These are phyloP conservation scores for Boeremia lycopersici DNA, from an alignment of 2,329 filamentous ascomycete species.

Conservation along the genomic window DNA sequence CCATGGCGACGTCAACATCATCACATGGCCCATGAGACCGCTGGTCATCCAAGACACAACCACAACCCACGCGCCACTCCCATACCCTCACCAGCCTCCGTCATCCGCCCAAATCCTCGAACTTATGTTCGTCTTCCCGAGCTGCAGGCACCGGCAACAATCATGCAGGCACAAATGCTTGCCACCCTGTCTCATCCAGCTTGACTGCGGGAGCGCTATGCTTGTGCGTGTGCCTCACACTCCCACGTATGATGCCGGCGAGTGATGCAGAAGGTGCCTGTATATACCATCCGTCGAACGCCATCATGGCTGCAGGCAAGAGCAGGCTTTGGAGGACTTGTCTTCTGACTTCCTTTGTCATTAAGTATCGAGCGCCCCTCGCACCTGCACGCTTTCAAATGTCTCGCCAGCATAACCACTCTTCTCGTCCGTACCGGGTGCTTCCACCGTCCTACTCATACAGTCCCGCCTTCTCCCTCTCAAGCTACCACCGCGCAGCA, in stretches of 20 bases:
- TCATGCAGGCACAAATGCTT: constrained; percentile 35
- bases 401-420: constrained; percentile 25
- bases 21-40: constrained; percentile 35
- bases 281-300: constrained; percentile 26
- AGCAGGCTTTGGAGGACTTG: constrained; percentile 16
- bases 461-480: constrained; percentile 23
- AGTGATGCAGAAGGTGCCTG: constrained; percentile 24
- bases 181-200: constrained; percentile 32
- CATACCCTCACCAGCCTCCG: constrained; percentile 33
- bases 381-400: constrained; percentile 22
- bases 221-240: constrained; percentile 6
- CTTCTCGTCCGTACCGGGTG: constrained; percentile 21
- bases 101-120: constrained; percentile 32
- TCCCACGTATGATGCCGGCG: constrained; percentile 19
- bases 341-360: constrained; percentile 15
- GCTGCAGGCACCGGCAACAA: constrained; percentile 35
- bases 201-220: constrained; percentile 7
- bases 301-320: constrained; percentile 15
- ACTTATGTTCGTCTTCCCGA: constrained; percentile 36
- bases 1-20: neutral
- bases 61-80: constrained; percentile 36
- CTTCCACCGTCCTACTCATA: constrained; percentile 30
- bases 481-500: constrained; percentile 30
- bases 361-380: constrained; percentile 24
- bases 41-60: constrained; percentile 42